Evolutionary conservation across 345 rosid genomes (phyloP).

Genomic region (Populus simonii): DNA sequence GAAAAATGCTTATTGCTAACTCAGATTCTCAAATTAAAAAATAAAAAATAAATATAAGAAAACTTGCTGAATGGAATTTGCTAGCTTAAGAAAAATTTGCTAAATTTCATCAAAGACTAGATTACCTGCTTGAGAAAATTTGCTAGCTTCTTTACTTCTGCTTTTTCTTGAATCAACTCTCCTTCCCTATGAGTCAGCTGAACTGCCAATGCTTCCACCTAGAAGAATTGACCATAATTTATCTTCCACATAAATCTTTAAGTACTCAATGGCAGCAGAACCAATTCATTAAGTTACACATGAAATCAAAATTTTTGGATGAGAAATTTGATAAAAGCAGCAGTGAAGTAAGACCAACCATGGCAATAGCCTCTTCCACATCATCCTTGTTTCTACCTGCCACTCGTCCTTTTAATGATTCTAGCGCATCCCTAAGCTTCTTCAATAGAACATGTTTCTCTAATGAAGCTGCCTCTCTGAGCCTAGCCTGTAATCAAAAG

Average conservation of each 20-base stretch:
- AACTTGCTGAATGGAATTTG: neutral
- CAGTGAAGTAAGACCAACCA: slow-evolving; percentile 49
- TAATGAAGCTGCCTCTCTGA: slow-evolving; percentile 85
- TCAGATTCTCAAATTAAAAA: neutral
- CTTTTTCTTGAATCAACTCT: slow-evolving; percentile 82
- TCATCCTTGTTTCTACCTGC: slow-evolving; percentile 94
- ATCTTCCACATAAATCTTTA: neutral
- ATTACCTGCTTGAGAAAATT: slow-evolving; percentile 82
- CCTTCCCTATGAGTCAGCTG: slow-evolving; percentile 97
- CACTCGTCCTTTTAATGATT: slow-evolving; percentile 84
- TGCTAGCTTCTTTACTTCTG: slow-evolving; percentile 96
- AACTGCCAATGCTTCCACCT: slow-evolving; percentile 98
- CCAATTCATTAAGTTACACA: neutral
- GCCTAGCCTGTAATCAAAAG: slow-evolving; percentile 66
- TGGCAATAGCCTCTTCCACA: slow-evolving; percentile 86
- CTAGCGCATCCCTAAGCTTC: slow-evolving; percentile 94
- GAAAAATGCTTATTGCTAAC: neutral
- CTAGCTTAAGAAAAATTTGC: neutral
- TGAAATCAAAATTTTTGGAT: neutral
- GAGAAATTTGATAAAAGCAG: slow-evolving; percentile 1
- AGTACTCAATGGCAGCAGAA: neutral
- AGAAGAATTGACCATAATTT: slow-evolving; percentile 27
- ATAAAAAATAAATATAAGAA: neutral
- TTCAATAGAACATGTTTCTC: slow-evolving; percentile 96
- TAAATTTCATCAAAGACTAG: neutral